Conservation (phyloP, 164 flowering plant genomes). For the Stephania cephalantha region DNA sequence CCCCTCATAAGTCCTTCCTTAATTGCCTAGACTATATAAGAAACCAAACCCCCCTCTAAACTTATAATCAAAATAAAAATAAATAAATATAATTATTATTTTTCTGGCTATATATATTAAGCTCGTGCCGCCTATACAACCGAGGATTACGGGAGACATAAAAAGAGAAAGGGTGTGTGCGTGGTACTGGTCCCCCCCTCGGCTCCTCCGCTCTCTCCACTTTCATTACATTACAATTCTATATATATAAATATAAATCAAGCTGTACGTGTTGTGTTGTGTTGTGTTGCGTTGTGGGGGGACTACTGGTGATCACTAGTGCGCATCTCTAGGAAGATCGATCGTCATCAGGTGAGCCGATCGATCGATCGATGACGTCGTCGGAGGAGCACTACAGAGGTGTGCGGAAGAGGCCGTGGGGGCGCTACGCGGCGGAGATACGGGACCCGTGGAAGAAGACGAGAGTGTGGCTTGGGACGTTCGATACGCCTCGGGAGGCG, state of each 20-base stretch:
- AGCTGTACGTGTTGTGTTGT: no score
- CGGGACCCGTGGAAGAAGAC: slow-evolving; percentile 87
- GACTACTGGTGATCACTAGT: no score
- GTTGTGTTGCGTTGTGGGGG: no score
- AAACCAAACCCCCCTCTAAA: no score
- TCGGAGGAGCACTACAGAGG: slow-evolving; percentile 72
- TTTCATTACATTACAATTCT: no score
- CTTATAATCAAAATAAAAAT: no score
- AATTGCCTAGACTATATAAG: no score
- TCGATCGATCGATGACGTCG: slow-evolving; percentile 8
- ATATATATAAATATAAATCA: no score
- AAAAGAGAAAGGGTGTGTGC: neutral
- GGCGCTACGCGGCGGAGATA: slow-evolving; percentile 84
- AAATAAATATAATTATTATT: no score
- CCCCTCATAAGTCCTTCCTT: no score
- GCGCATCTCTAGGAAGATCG: no score
- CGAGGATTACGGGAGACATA: neutral
- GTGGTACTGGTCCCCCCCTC: slow-evolving; percentile 6
- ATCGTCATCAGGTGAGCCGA: no score
- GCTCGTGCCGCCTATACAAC: neutral
- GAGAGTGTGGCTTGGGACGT: slow-evolving; percentile 82
- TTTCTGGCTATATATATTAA: neutral
- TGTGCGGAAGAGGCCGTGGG: slow-evolving; percentile 93
- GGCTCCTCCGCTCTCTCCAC: neutral
- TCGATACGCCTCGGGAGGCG: slow-evolving; percentile 81